Evolutionary conservation across 768 basidiomycete species (phyloP), one percentile per base, ranked within the genome.

Genomic region (Boletus subparvulus): DNA sequence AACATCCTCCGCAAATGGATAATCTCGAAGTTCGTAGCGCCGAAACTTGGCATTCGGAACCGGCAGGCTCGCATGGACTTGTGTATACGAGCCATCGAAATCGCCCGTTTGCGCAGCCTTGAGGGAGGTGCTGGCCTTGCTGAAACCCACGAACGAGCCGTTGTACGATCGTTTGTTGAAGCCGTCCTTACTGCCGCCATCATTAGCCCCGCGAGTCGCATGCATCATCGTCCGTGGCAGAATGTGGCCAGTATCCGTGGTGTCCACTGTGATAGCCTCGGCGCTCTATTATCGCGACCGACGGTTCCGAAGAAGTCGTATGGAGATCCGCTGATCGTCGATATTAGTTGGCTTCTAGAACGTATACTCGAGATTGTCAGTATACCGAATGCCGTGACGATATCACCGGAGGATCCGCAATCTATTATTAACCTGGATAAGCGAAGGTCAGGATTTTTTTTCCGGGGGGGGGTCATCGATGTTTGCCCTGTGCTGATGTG

Each of bases 271-370:
- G 91, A 92, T 56, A 82, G 84, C 10, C 74, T 92, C 10, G 61
- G 72, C 1, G 74, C 82, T 1, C 69, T 92, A 42, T 71, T 92
- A 41, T 75, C 78, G 17, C 78, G 79, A 50, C 83, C 83, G 2
- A 73, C 65, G 43, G 69, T 78, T 8, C 78, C 80, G 47, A 70
- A 75, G 11, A 71, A 78, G 17, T 65, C 74, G 13, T 77, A 80
- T 32, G 75, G 75, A 32, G 80, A 84, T 33, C 74, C 80, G 7
- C 72, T 92, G 44, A 83, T 85, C 4, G 80, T 88, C 16, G 92
- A 93, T 66, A 81, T 91, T 61, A 89, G 88, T 11, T 94, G 91
- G 90, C 72, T 92, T 39, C 68, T 94, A 55, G 92, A 94, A 68
- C 82, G 90, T 43, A 82, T 93, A 72, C 73, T 93, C 36, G 92